Percentiles rank a stretch among this genome's conserved stretches.
Conservation (phyloP, 108 stramenopile species). For the Fragilaria radians region DNA sequence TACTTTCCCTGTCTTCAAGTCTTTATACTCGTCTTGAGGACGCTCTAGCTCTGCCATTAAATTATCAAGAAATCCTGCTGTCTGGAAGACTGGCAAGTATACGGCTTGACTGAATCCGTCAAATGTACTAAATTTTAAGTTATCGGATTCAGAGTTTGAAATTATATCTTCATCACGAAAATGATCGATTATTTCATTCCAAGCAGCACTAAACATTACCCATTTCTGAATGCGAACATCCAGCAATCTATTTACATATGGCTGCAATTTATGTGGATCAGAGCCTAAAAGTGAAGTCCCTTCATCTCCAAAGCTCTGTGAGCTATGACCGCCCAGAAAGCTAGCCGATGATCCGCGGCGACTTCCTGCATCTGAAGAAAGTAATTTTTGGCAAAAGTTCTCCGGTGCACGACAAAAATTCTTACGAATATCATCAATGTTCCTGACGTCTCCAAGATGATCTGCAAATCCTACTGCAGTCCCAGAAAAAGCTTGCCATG, state of each 20-base stretch:
- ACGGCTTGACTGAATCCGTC: constrained; percentile 92
- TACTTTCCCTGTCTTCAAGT: constrained; percentile 32
- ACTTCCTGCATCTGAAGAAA: constrained; percentile 85
- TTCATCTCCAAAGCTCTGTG: constrained; percentile 37
- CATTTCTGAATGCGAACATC: constrained; percentile 95
- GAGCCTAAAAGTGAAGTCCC: constrained; percentile 62
- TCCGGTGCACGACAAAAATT: constrained; percentile 86
- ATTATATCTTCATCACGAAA: constrained; percentile 90
- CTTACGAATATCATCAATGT: constrained; percentile 82
- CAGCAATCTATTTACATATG: constrained; percentile 82
- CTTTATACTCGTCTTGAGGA: constrained; percentile 54
- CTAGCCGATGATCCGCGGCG: constrained; percentile 81
- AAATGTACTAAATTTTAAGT: constrained; percentile 92
- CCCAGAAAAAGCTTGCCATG: constrained; percentile 93
- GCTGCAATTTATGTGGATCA: constrained; percentile 72
- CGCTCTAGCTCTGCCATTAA: constrained; percentile 74
- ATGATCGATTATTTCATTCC: constrained; percentile 95
- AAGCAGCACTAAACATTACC: constrained; percentile 95
- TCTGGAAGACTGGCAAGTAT: constrained; percentile 96
- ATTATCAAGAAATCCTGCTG: constrained; percentile 92
- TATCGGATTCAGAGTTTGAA: constrained; percentile 86
- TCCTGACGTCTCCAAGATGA: constrained; percentile 84
- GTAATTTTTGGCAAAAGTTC: constrained; percentile 84
- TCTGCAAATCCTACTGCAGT: constrained; percentile 89
- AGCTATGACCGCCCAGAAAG: constrained; percentile 38